Base-by-base conservation (phyloP, 345 rosid genomes). In the Eucalyptus urophylla region DNA sequence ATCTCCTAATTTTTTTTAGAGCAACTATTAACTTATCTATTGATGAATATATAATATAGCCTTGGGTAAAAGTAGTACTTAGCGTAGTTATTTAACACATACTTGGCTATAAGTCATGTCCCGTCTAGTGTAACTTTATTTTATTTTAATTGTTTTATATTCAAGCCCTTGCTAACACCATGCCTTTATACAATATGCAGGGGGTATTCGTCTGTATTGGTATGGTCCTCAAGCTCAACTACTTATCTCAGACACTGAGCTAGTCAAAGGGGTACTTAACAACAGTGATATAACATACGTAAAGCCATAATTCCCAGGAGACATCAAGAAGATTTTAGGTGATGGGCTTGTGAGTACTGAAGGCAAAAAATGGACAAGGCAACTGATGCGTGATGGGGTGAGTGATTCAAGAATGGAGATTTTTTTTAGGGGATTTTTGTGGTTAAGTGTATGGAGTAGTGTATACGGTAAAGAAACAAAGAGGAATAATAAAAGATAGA, bases 341-440 rank as follows among this genome's bases (percentile, higher is more conserved):
- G 92, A 94, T 43, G 95, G 95, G 15, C 90, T 93, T 21, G 91
- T 92, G 31, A 12, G 19, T 7, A 65, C 89, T 8, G 14, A 53
- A 67, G 93, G 94, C 29, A 87, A 89, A 43, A 94, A 93, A 90
- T 95, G 96, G 94, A 50, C 19, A 4, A 89, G 86, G 89, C 89
- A 88, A 37, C 40, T 37, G 40, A 37, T 37, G 40, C 40, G 40
- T 37, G 40, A 37, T 37, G 40, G 40, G 40, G 40, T 37, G 40
- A 37, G 40, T 37, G 40, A 37, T 37, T 37, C 40, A 37, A 37
- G 40, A 37, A 37, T 37, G 40, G 40, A 37, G 40, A 37, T 37
- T 37, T 37, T 37, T 37, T 37, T 37, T 4, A 37, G 40, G 40
- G 40, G 40, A 37, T 37, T 37, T 37, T 37, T 37, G 40, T 37